Percentiles rank a stretch among this genome's conserved stretches.
Conservation (phyloP, 192 early-diverging fungal species). For the Obelidium mucronatum region DNA sequence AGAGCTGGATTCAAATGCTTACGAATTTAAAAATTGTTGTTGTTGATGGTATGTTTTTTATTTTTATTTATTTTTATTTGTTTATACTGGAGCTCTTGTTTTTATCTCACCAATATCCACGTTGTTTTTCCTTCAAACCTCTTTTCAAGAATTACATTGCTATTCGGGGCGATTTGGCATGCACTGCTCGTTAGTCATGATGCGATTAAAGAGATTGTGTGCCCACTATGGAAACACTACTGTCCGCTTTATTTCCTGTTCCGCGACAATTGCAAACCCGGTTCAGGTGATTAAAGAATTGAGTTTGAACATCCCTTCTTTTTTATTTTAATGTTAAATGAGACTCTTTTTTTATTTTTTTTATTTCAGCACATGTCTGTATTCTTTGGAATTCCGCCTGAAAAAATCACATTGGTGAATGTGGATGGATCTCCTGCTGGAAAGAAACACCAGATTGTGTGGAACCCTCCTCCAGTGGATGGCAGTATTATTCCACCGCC, state of each 20-base stretch:
- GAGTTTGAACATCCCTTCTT: no score
- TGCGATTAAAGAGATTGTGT: conserved; percentile 68
- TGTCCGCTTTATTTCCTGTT: conserved; percentile 71
- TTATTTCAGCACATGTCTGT: conserved; percentile 39
- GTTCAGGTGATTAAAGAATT: conserved; percentile 32
- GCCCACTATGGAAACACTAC: conserved; percentile 50
- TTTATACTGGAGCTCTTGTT: neutral
- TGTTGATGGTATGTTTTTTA: conserved; percentile 62
- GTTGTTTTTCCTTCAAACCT: neutral
- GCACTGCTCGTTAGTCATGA: conserved; percentile 69
- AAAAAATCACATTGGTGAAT: conserved; percentile 25
- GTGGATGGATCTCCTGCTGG: conserved; percentile 47
- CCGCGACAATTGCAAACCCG: conserved; percentile 76
- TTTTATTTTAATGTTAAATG: neutral
- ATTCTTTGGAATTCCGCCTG: conserved; percentile 53
- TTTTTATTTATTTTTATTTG: neutral
- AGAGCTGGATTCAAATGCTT: conserved; percentile 67
- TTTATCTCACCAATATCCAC: neutral
- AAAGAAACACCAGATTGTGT: conserved; percentile 48
- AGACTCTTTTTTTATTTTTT: neutral
- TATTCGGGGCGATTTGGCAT: conserved; percentile 74
- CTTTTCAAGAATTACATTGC: conserved; percentile 78
- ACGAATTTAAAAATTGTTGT: conserved; percentile 65
- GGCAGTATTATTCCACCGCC: conserved; percentile 3
- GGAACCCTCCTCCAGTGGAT: conserved; percentile 45